Evolutionary conservation across 352 stramenopile species (phyloP).

Genomic region (Phytopythium boreale): DNA sequence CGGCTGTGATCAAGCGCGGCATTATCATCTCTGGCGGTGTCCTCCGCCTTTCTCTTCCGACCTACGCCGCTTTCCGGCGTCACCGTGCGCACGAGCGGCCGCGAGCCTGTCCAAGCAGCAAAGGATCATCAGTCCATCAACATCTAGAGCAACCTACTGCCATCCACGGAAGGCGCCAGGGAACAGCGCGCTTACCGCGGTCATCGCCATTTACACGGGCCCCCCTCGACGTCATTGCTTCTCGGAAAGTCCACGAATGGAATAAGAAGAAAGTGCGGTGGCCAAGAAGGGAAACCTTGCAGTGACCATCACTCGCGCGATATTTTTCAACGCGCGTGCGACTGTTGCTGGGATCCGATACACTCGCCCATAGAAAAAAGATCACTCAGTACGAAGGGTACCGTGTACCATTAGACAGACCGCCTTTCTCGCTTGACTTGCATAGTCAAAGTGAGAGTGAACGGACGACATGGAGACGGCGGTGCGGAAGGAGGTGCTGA

Average conservation of each 20-base stretch:
- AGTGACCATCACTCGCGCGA: constrained; percentile 1
- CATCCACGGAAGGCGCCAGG: not conserved
- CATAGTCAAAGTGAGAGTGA: not conserved
- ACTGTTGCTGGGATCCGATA: not conserved
- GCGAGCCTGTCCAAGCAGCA: not conserved
- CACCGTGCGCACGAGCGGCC: not conserved
- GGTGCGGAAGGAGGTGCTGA: constrained; percentile 36
- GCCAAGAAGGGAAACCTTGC: not conserved
- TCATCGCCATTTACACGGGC: not conserved
- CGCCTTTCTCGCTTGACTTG: not conserved
- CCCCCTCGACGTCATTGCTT: not conserved
- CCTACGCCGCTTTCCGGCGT: not conserved
- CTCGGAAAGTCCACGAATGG: not conserved
- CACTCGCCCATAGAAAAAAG: not conserved
- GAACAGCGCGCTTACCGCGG: not conserved
- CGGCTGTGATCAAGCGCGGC: not conserved
- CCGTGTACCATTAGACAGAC: not conserved
- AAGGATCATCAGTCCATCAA: not conserved
- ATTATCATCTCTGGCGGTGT: not conserved
- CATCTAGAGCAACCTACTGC: not conserved
- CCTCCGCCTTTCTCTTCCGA: not conserved
- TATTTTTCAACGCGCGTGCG: too few relatives aligned
- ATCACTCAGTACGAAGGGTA: not conserved
- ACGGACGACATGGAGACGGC: not conserved
- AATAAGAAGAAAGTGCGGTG: not conserved